Evolutionary conservation across 306 rosid species (phyloP).

Genomic region (Dalbergia cochinchinensis): DNA sequence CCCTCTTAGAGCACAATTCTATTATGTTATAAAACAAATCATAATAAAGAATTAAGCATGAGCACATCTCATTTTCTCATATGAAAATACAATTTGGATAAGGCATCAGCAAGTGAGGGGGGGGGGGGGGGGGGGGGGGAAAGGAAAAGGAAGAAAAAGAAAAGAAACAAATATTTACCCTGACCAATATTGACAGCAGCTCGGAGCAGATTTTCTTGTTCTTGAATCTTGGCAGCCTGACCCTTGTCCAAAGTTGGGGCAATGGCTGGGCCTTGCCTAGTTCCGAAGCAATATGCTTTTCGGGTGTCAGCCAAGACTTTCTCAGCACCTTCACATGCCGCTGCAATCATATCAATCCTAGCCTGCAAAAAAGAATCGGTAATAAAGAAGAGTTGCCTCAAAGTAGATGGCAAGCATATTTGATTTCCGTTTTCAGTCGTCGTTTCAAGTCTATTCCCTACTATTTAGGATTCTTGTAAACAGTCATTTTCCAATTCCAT

Average conservation of each 20-base stretch:
- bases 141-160: no score
- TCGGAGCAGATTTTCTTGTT: conserved; percentile 88
- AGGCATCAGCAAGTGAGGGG: neutral
- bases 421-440: no score
- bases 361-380: conserved; percentile 58
- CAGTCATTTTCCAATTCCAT: no score
- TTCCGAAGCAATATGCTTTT: conserved; percentile 88
- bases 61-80: neutral
- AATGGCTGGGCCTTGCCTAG: conserved; percentile 81
- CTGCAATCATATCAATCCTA: conserved; percentile 87
- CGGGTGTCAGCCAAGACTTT: conserved; percentile 93
- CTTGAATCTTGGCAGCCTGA: conserved; percentile 95
- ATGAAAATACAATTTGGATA: neutral
- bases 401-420: neutral
- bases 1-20: neutral
- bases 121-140: no score
- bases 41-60: neutral
- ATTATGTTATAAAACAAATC: neutral
- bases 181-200: conserved; percentile 88
- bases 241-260: conserved; percentile 93
- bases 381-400: neutral
- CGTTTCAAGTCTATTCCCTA: no score
- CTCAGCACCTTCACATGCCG: conserved; percentile 95
- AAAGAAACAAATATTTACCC: conserved; percentile 50
- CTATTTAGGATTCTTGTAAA: no score